A percentile compares a stretch with the other conserved stretches of the same genome.
Evolutionary conservation across 2,329 filamentous ascomycete species (phyloP).

Genomic region (Phialocephala sp.): DNA sequence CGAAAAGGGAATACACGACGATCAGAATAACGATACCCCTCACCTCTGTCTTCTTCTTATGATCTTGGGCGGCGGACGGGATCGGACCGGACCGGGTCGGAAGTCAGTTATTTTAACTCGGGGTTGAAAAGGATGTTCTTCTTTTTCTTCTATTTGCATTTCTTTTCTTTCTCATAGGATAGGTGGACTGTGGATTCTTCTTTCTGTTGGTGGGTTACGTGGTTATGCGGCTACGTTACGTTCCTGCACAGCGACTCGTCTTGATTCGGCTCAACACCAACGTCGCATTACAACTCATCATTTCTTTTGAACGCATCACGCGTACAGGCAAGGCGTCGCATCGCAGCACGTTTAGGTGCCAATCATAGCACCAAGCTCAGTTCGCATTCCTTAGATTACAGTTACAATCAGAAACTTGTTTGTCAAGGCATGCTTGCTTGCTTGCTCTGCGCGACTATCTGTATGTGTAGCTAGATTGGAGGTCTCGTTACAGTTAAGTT

Average conservation of each 20-base stretch:
- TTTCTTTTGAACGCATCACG: no score
- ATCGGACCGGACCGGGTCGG: not conserved
- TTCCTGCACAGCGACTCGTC: conserved; percentile 1
- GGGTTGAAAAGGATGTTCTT: not conserved
- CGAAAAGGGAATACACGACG: not conserved
- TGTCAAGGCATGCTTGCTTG: no score
- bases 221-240: not conserved
- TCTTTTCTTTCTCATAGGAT: conserved; percentile 4
- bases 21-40: conserved; percentile 2
- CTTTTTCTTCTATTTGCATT: not conserved
- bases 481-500: no score
- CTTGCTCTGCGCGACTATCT: no score
- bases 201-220: not conserved
- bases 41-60: not conserved
- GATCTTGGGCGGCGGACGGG: not conserved
- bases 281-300: no score
- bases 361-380: no score
- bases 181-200: not conserved
- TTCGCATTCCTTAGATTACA: no score
- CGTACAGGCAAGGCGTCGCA: no score
- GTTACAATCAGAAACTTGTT: no score
- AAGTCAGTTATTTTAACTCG: not conserved
- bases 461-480: no score
- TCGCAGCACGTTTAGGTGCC: no score
- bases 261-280: not conserved